Percentiles rank a stretch among this genome's conserved stretches.
These are phyloP conservation scores for Backusella morwellensis DNA, from an alignment of 192 early-diverging fungal genomes.

Conservation along the genomic window DNA sequence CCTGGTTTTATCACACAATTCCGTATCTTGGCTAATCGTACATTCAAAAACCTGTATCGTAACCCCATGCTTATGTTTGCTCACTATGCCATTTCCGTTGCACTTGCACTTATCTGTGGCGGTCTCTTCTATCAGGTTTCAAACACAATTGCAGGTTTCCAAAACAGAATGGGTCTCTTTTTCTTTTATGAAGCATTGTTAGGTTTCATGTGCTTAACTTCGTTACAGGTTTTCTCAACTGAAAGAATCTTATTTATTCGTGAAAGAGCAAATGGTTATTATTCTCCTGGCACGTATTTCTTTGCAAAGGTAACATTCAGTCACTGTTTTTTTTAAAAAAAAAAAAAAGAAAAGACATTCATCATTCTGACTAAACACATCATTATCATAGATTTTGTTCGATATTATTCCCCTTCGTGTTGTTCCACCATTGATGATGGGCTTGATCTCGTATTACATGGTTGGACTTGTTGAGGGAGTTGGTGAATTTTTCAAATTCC, in stretches of 20 bases:
- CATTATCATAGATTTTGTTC: conserved; percentile 39
- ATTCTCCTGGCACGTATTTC: conserved; percentile 67
- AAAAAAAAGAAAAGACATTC: neutral
- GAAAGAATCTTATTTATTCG: conserved; percentile 70
- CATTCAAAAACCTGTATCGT: conserved; percentile 80
- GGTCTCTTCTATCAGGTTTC: conserved; percentile 63
- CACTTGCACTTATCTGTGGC: conserved; percentile 62
- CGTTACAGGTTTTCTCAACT: conserved; percentile 60
- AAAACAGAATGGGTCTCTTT: conserved; percentile 63
- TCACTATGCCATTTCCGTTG: conserved; percentile 69
- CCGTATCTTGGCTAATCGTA: conserved; percentile 68
- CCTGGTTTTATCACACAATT: conserved; percentile 68
- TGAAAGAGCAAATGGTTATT: conserved; percentile 76
- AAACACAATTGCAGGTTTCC: conserved; percentile 57
- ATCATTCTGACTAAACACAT: neutral
- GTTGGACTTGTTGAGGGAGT: conserved; percentile 69
- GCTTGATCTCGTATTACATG: conserved; percentile 83
- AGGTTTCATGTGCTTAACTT: conserved; percentile 62
- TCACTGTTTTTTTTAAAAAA: too few relatives aligned
- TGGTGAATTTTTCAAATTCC: conserved; percentile 65
- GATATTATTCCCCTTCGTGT: conserved; percentile 77
- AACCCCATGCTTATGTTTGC: conserved; percentile 75
- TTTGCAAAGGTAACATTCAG: conserved; percentile 51
- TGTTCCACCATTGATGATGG: conserved; percentile 77
- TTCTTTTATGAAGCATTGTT: conserved; percentile 67